Evolutionary conservation across 2,329 filamentous ascomycete species (phyloP), one percentile per base, ranked within the genome.

Genomic region (Microsporum canis): DNA sequence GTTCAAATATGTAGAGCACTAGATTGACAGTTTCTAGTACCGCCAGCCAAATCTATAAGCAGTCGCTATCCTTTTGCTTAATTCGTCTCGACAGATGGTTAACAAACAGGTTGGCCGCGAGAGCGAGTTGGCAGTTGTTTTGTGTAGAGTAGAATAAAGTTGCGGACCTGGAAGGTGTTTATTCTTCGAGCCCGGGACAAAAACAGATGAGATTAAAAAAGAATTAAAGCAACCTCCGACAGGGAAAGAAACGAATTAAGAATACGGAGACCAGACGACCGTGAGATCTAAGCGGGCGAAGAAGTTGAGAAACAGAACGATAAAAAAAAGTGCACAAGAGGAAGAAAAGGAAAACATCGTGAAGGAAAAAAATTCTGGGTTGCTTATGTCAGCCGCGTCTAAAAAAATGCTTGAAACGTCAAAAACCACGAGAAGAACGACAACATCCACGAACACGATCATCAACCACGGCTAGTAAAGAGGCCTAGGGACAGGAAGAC

Each of bases 291-390:
- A 23, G 29, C 29, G 51, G n/a, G 7, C 33, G 49, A 23, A 23
- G 31, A 6, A 27, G 29, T 17, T 34, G 51, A 36, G 49, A 38
- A 12, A 23, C 23, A 47, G 45, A 29, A 6, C 5, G n/a, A 29
- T 7, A 31, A 51, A 10, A 14, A 29, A 29, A 51, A 51, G 45
- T 51, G 23, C 27, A 12, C 27, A 29, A 27, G 45, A 31, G 27
- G 31, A 23, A 29, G 10, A 47, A 47, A 31, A 29, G 31, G 23
- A 29, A 23, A 47, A 47, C 23, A 51, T 27, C 45, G 23, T 29
- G 23, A 29, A 51, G 31, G 27, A 55, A 31, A 55, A 55, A 55
- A 55, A 36, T 55, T 55, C 51, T 55, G 51, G 51, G 51, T 36
- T 36, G 51, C 51, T 55, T 55, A 55, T 55, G 51, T 55, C 43